phyloP scores from a whole-genome alignment of 306 rosid genomes.

The Castanopsis chinensis region DNA sequence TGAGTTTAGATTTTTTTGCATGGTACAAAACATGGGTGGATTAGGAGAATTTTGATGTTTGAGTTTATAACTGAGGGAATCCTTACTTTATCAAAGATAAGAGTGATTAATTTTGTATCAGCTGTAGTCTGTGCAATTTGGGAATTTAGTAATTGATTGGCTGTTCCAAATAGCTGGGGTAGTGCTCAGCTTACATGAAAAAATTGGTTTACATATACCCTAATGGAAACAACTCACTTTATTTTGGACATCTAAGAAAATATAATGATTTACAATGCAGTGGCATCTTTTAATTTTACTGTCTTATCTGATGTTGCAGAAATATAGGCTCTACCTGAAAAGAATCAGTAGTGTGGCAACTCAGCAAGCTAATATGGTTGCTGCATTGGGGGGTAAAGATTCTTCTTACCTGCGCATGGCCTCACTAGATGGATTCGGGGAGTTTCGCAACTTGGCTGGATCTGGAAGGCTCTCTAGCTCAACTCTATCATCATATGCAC shows the following conservation, averaged over 20 bases:
- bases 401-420: slow-evolving; percentile 44
- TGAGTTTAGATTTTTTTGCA: neutral
- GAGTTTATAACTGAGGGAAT: neutral
- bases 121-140: neutral
- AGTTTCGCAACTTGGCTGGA: slow-evolving; percentile 37
- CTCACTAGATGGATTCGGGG: slow-evolving; percentile 51
- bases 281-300: slow-evolving; percentile 3
- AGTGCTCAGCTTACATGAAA: neutral
- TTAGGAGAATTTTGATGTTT: neutral
- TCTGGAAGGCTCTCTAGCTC: slow-evolving; percentile 41
- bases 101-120: neutral
- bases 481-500: slow-evolving; percentile 46
- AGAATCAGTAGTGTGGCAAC: slow-evolving; percentile 30
- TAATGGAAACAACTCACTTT: neutral
- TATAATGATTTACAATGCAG: neutral
- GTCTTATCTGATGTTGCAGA: slow-evolving; percentile 46
- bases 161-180: neutral
- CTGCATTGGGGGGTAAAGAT: slow-evolving; percentile 41
- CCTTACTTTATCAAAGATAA: neutral
- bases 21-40: neutral
- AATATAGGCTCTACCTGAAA: slow-evolving; percentile 59
- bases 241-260: neutral
- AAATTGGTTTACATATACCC: neutral
- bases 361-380: slow-evolving; percentile 41
- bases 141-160: neutral